A percentile compares a stretch with the other conserved stretches of the same genome.
Conservation (phyloP, 768 basidiomycete species). For the Pseudohyphozyma bogoriensis region DNA sequence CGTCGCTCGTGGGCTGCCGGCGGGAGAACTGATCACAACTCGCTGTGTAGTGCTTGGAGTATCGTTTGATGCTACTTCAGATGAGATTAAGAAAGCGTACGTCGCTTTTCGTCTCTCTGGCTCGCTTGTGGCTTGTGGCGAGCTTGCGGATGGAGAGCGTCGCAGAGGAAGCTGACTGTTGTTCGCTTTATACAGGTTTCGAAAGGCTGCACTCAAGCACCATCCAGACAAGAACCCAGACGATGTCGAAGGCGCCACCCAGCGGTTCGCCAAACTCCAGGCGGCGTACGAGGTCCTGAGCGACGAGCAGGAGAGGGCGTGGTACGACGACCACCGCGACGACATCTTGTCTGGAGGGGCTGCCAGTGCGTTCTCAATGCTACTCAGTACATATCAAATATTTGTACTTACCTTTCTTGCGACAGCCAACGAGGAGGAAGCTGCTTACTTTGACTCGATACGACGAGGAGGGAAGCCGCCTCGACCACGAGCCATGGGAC, state of each 20-base stretch:
- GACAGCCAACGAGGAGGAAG: conserved; percentile 48
- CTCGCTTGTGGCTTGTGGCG: background rate
- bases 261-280: conserved; percentile 76
- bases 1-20: background rate
- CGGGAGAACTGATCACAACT: background rate
- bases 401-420: conserved; percentile 38
- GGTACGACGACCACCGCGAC: conserved; percentile 76
- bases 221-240: conserved; percentile 58
- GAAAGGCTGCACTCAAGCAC: conserved; percentile 33
- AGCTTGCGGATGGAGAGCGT: background rate
- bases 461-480: conserved; percentile 51
- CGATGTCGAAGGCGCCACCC: conserved; percentile 73
- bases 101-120: background rate
- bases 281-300: conserved; percentile 87
- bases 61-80: conserved; percentile 7
- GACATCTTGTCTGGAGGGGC: conserved; percentile 33
- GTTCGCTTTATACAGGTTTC: conserved; percentile 30
- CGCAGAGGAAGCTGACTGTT: background rate
- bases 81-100: conserved; percentile 34
- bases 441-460: conserved; percentile 75
- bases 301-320: conserved; percentile 96
- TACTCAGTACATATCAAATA: too few relatives aligned
- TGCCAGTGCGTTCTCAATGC: conserved; percentile 57
- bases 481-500: conserved; percentile 47
- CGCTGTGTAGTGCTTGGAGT: conserved; percentile 22